Evolutionary conservation across 768 basidiomycete species (phyloP), one percentile per base, ranked within the genome.

Genomic region (Lactifluus volemus): DNA sequence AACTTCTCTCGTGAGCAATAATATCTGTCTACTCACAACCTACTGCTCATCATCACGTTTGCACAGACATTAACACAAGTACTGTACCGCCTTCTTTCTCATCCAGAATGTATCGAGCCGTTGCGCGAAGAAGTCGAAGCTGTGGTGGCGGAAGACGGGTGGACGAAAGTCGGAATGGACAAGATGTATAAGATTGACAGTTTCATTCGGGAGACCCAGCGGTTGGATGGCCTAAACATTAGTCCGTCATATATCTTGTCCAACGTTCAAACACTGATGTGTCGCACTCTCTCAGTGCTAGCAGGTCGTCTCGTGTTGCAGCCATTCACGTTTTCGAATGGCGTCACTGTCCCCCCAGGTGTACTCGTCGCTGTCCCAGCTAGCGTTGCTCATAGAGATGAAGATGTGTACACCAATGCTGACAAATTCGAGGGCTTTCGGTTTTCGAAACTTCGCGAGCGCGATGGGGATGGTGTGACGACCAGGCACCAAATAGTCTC

Each of bases 241-340:
- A 1, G 47, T 53, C 5, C 32, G 32, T 36, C 9, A 12, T 39
- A 12, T 39, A 39, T 12, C 38, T 39, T 39, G 11, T 11, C 38
- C 38, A 39, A 19, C 10, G 5, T 36, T 9, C n/a, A 21, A 19
- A 7, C 19, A n/a, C 53, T 45, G 41, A 44, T n/a, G 1, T 34
- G 4, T 0, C 14, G 8, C 39, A 17, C 14, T 5, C 4, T 6
- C 3, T 50, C 44, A 73, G 71, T 67, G 14, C 39, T 41, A 4
- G 60, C 77, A 39, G 56, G 64, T 12, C 73, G 78, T 5, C 69
- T 71, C 58, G 72, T 71, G 2, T 50, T 74, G 30, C 68, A 73
- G 54, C 75, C 77, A 45, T 75, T 74, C 67, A 75, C 72, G 0
- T 75, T 82, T 55, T 77, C 76, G 3, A 73, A 81, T 65, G 79